phyloP scores from a whole-genome alignment of 345 rosid species.

The Salix viminalis region DNA sequence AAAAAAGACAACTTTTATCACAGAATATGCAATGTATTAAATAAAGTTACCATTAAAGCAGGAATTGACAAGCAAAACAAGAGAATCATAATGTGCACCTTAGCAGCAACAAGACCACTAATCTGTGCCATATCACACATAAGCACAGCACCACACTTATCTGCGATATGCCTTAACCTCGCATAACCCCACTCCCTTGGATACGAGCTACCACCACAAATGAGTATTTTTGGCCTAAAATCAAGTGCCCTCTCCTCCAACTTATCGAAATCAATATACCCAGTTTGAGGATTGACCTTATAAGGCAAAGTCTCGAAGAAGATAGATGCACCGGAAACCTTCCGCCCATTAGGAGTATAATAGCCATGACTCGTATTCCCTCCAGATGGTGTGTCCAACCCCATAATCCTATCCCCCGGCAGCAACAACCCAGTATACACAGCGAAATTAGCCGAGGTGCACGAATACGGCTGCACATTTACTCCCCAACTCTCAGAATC shows the following conservation, averaged over 20 bases:
- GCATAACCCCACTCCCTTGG: conserved; percentile 95
- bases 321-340: conserved; percentile 83
- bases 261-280: conserved; percentile 83
- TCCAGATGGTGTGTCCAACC: conserved; percentile 91
- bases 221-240: conserved; percentile 87
- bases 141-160: conserved; percentile 84
- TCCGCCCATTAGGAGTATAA: conserved; percentile 75
- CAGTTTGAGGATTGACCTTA: conserved; percentile 79
- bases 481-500: conserved; percentile 87
- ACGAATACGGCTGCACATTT: conserved; percentile 89
- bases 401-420: conserved; percentile 94
- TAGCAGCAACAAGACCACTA: conserved; percentile 85
- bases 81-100: conserved; percentile 73
- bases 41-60: conserved; percentile 21
- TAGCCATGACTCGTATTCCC: conserved; percentile 94
- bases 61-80: conserved; percentile 52
- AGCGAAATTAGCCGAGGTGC: conserved; percentile 88
- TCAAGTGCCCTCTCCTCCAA: conserved; percentile 90
- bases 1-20: not conserved
- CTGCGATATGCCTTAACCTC: conserved; percentile 80
- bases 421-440: conserved; percentile 74
- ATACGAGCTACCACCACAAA: conserved; percentile 94
- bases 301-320: conserved; percentile 90
- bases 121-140: conserved; percentile 99
- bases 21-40: not conserved